Conservation (phyloP, 1,284 basidiomycete species). For the Apiotrichum montevideense region DNA sequence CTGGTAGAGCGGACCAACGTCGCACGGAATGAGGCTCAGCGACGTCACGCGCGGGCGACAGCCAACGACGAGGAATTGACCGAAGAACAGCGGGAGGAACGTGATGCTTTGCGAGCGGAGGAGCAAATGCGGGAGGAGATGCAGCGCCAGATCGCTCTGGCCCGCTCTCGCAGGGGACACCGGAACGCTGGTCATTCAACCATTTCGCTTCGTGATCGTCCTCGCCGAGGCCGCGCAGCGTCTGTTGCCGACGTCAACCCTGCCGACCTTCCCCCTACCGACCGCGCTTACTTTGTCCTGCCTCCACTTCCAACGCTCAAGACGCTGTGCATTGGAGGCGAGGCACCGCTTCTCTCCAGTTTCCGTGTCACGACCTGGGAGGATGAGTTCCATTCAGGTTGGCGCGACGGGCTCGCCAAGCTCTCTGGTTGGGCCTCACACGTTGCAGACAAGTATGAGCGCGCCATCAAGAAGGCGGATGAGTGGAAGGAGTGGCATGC, state of each 20-base stretch:
- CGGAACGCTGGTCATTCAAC: slow-evolving; percentile 41
- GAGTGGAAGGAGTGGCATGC: slow-evolving; percentile 29
- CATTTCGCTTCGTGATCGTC: slow-evolving; percentile 41
- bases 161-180: slow-evolving; percentile 37
- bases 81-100: slow-evolving; percentile 12
- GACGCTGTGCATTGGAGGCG: slow-evolving; percentile 44
- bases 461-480: slow-evolving; percentile 38
- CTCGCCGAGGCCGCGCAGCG: slow-evolving; percentile 18
- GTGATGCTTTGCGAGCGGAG: slow-evolving; percentile 12
- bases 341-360: slow-evolving; percentile 29
- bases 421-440: slow-evolving; percentile 42
- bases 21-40: slow-evolving; percentile 29
- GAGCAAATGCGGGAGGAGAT: slow-evolving; percentile 23
- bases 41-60: slow-evolving; percentile 2
- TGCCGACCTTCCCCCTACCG: slow-evolving; percentile 27
- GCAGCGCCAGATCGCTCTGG: slow-evolving; percentile 26
- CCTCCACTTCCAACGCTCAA: slow-evolving; percentile 42
- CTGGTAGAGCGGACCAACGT: slow-evolving; percentile 28
- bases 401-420: slow-evolving; percentile 41
- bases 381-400: slow-evolving; percentile 41
- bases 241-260: slow-evolving; percentile 7
- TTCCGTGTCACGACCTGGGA: slow-evolving; percentile 38
- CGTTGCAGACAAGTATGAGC: slow-evolving; percentile 44
- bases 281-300: slow-evolving; percentile 41
- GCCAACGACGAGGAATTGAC: slow-evolving; percentile 2